phyloP scores from a whole-genome alignment of 805 yeast species.

The Starmerella vaccinii region DNA sequence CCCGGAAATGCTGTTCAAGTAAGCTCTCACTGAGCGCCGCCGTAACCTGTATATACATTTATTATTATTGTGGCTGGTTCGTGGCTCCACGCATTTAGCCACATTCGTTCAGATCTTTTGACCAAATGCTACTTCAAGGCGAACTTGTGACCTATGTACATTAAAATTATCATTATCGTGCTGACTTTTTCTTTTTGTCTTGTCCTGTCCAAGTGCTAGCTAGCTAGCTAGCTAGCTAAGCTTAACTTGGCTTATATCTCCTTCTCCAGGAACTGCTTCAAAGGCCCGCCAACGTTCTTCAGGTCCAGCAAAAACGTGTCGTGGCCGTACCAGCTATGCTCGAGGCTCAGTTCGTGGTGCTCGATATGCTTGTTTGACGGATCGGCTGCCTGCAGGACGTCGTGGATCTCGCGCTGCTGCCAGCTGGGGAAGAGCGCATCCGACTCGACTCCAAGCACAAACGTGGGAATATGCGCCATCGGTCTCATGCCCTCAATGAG shows the following conservation, averaged over 20 bases:
- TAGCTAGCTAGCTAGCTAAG: too few relatives aligned
- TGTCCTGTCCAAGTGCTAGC: too few relatives aligned
- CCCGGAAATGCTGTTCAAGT: constrained; percentile 19
- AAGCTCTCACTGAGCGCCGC: too few relatives aligned
- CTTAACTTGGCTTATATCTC: too few relatives aligned
- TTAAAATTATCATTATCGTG: too few relatives aligned
- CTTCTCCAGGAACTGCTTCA: constrained; percentile 47
- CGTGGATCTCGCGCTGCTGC: constrained; percentile 80
- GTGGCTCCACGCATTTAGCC: too few relatives aligned
- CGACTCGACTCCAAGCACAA: constrained; percentile 85
- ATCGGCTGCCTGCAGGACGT: constrained; percentile 36
- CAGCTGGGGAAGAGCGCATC: constrained; percentile 87
- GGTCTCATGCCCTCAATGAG: constrained; percentile 54
- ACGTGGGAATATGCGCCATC: constrained; percentile 52
- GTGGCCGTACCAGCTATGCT: constrained; percentile 76
- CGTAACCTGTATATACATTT: neutral
- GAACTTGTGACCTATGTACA: too few relatives aligned
- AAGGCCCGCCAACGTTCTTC: constrained; percentile 70
- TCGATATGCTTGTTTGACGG: constrained; percentile 34
- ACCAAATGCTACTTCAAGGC: too few relatives aligned
- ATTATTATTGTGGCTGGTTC: neutral
- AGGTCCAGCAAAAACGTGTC: constrained; percentile 78
- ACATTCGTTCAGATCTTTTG: too few relatives aligned
- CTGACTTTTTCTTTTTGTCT: neutral
- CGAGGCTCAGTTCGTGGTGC: constrained; percentile 67